Evolutionary conservation across 2,329 filamentous ascomycete genomes (phyloP).

Genomic region (Fusarium aywerte): DNA sequence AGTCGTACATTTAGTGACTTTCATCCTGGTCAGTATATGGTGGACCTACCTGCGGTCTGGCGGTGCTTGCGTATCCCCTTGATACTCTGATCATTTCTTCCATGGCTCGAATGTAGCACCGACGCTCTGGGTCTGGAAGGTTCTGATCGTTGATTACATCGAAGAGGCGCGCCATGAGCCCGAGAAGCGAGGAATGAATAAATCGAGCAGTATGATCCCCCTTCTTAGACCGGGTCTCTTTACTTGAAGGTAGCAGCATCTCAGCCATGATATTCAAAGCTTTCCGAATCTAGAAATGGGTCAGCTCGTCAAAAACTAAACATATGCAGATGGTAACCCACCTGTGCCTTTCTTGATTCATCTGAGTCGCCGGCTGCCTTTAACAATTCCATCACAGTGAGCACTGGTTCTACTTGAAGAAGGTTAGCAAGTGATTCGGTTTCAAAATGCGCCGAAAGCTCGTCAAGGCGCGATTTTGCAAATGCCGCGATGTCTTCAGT

Average conservation of each 20-base stretch:
- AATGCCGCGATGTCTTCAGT: constrained; percentile 68
- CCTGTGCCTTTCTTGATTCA: constrained; percentile 65
- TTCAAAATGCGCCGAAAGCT: constrained; percentile 76
- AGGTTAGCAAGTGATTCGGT: constrained; percentile 73
- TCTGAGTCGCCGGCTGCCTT: constrained; percentile 79
- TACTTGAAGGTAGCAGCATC: constrained; percentile 54
- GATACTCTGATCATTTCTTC: constrained; percentile 87
- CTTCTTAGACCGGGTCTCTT: constrained; percentile 60
- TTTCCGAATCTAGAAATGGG: constrained; percentile 55
- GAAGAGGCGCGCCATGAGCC: constrained; percentile 85
- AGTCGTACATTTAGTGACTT: constrained; percentile 12
- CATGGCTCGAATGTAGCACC: constrained; percentile 81
- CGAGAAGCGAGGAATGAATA: constrained; percentile 84
- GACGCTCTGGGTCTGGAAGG: constrained; percentile 73
- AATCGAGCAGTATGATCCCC: constrained; percentile 75
- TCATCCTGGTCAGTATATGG: neutral
- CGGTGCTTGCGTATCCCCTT: constrained; percentile 77
- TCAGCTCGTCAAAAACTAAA: constrained; percentile 41
- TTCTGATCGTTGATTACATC: constrained; percentile 78
- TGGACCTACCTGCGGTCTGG: constrained; percentile 80
- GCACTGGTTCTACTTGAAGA: constrained; percentile 78
- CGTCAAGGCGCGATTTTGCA: constrained; percentile 74
- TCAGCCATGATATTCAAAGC: constrained; percentile 60
- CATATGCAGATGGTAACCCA: constrained; percentile 53
- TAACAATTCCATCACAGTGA: constrained; percentile 82